Evolutionary conservation across 2,329 filamentous ascomycete genomes (phyloP), one percentile per base, ranked within the genome.

Genomic region (Aspergillus niger): DNA sequence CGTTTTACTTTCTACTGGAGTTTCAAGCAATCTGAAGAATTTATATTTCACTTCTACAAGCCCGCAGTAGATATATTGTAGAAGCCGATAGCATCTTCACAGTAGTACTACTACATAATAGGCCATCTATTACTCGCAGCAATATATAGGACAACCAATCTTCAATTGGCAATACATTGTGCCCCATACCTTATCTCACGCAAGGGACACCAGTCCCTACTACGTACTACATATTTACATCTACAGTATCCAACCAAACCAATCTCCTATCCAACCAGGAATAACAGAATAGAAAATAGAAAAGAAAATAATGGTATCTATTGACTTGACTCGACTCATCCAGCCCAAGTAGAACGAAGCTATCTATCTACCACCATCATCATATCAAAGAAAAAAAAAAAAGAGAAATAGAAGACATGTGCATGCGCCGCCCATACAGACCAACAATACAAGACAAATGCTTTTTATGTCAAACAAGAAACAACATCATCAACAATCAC

Each of bases 381-480:
- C 28, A 30, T 30, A 30, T 10, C 28, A 30, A 11, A 11, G 7
- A 32, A 17, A 8, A 6, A 3, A 3, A 32, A 17, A 24, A 44
- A n/a, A 36, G 26, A 55, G n/a, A 48, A 22, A 44, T 24, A 28
- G 5, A 24, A 44, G 39, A 55, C 52, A 48, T 39, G 41, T 17
- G 52, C 55, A 65, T 64, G 63, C 64, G 63, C 64, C 64, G 41
- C 59, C 57, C 60, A 56, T 60, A 66, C 58, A 58, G 24, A 57
- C 41, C 41, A 62, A 60, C 36, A 49, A 39, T 39, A 58, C 41
- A 8, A 8, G 20, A 20, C 44, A 22, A 38, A 62, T 64, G 62
- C 61, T 63, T 67, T 69, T 66, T 51, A 47, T 57, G 49, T 60
- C 44, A 52, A 52, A 50, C 54, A 8, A 60, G 15, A 38, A 58